Percentiles rank a stretch among this genome's conserved stretches.
phyloP scores from a whole-genome alignment of 2,329 filamentous ascomycete species.

The Oidium heveae region DNA sequence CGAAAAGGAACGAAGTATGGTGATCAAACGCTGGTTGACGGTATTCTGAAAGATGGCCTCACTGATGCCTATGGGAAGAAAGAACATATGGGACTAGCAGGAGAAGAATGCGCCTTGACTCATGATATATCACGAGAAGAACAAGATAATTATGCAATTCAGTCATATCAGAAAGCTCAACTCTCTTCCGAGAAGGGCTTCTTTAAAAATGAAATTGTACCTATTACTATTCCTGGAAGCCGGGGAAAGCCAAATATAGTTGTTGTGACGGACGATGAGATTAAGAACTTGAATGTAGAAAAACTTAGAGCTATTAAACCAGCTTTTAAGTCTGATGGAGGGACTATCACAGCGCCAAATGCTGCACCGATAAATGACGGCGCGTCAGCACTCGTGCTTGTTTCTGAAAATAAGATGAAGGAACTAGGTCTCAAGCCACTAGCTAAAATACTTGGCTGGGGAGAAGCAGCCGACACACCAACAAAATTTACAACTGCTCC shows the following conservation, averaged over 20 bases:
- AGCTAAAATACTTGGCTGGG: slow-evolving; percentile 94
- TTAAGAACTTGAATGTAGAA: slow-evolving; percentile 72
- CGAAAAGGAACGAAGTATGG: slow-evolving; percentile 85
- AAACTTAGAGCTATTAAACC: slow-evolving; percentile 71
- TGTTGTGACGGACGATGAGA: slow-evolving; percentile 76
- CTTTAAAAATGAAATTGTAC: slow-evolving; percentile 70
- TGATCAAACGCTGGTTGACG: slow-evolving; percentile 69
- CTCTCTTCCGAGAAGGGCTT: slow-evolving; percentile 56
- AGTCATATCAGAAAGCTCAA: slow-evolving; percentile 82
- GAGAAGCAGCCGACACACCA: slow-evolving; percentile 72
- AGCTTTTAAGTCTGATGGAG: slow-evolving; percentile 52
- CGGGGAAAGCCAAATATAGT: slow-evolving; percentile 69
- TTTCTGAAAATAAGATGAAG: slow-evolving; percentile 84
- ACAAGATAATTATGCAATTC: slow-evolving; percentile 91
- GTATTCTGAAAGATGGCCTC: slow-evolving; percentile 79
- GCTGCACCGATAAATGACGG: slow-evolving; percentile 92
- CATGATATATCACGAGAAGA: slow-evolving; percentile 58
- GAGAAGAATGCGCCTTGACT: slow-evolving; percentile 73
- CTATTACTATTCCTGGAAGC: slow-evolving; percentile 65
- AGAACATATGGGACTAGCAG: slow-evolving; percentile 88
- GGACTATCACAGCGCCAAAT: slow-evolving; percentile 88
- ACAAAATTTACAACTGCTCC: slow-evolving; percentile 92
- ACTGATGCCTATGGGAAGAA: slow-evolving; percentile 79
- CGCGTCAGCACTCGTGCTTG: slow-evolving; percentile 73
- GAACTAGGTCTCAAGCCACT: slow-evolving; percentile 76